Evolutionary conservation across 2,329 filamentous ascomycete species (phyloP), one percentile per base, ranked within the genome.

Genomic region (Xylaria digitata): DNA sequence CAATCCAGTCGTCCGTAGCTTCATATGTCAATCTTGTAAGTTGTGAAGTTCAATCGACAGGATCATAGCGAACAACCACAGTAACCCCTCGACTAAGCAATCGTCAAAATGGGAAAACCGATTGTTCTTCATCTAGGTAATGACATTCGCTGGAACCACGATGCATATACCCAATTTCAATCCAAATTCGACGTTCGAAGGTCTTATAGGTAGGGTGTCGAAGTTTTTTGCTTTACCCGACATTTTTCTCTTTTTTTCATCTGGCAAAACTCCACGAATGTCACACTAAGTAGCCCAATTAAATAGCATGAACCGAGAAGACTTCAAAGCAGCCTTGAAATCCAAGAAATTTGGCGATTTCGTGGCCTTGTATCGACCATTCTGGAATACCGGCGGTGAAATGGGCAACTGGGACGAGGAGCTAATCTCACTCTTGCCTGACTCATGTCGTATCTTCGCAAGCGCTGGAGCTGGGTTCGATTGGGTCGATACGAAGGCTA

Each of bases 391-490:
- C 0, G 88, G 88, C 0, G 86, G 86, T 3, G 88, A 90, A 71
- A 90, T 90, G 87, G 87, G 86, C 0, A 83, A 84, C 23, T 90
- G 87, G 87, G 85, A 90, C 71, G 72, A 76, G 11, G 87, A 90
- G 67, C 73, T 90, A 21, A 85, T 90, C 57, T 78, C 80, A 0
- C 74, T 87, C 8, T 74, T 90, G 4, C 87, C 87, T 37, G 56
- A 75, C 0, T 85, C 83, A 0, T 83, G 86, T 67, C 84, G 82
- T 68, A 83, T 90, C 17, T 89, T 85, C 75, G 85, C 87, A 17
- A 85, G 83, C 17, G 87, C 88, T 1, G 87, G 87, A 2, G 87
- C 87, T 15, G 87, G 88, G 2, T 90, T 87, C 75, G 87, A 90
- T 75, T 89, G 87, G 86, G 86, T 85, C 5, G 84, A 90, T 75